A percentile compares a stretch with the other conserved stretches of the same genome.
These are phyloP conservation scores for Tripterygium wilfordii DNA, from an alignment of 177 flowering plant genomes.

Conservation along the genomic window DNA sequence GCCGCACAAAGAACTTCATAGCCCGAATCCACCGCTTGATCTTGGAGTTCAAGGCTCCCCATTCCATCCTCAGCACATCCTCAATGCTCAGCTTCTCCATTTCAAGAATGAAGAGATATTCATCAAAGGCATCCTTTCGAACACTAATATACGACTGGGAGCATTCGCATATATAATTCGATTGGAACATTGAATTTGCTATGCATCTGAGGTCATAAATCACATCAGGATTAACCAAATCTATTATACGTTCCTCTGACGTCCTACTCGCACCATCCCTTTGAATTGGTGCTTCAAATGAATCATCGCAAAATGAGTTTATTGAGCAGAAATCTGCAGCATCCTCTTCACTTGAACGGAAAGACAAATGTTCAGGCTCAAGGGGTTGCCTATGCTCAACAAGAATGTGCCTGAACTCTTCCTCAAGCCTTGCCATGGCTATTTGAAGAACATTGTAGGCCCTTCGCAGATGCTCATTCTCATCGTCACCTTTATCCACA, in stretches of 20 bases:
- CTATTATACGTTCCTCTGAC: slow-evolving; percentile 46
- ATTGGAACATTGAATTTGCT: slow-evolving; percentile 53
- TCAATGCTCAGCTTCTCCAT: slow-evolving; percentile 81
- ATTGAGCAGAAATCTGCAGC: slow-evolving; percentile 30
- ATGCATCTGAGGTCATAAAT: slow-evolving; percentile 62
- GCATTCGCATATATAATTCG: slow-evolving; percentile 66
- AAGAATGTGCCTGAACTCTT: slow-evolving; percentile 54
- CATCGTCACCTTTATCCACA: slow-evolving; percentile 18
- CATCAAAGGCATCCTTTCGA: slow-evolving; percentile 69
- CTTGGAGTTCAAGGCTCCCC: slow-evolving; percentile 50
- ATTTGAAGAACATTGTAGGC: slow-evolving; percentile 64
- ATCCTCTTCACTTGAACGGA: slow-evolving; percentile 58
- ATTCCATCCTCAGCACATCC: slow-evolving; percentile 75
- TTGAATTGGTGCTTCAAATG: slow-evolving; percentile 28
- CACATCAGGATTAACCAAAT: slow-evolving; percentile 53
- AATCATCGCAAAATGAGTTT: slow-evolving; percentile 43
- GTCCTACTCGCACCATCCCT: slow-evolving; percentile 40
- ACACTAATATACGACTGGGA: slow-evolving; percentile 49
- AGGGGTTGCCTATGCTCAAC: slow-evolving; percentile 42
- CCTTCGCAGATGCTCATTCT: slow-evolving; percentile 25
- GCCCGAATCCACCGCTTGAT: slow-evolving; percentile 74
- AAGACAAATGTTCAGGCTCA: slow-evolving; percentile 55
- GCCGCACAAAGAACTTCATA: slow-evolving; percentile 55
- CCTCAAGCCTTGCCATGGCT: slow-evolving; percentile 74
- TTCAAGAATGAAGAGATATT: slow-evolving; percentile 57